Percentiles rank a stretch among this genome's conserved stretches.
Evolutionary conservation across 257 asterid species (phyloP).

Genomic region (Solanum acaule): DNA sequence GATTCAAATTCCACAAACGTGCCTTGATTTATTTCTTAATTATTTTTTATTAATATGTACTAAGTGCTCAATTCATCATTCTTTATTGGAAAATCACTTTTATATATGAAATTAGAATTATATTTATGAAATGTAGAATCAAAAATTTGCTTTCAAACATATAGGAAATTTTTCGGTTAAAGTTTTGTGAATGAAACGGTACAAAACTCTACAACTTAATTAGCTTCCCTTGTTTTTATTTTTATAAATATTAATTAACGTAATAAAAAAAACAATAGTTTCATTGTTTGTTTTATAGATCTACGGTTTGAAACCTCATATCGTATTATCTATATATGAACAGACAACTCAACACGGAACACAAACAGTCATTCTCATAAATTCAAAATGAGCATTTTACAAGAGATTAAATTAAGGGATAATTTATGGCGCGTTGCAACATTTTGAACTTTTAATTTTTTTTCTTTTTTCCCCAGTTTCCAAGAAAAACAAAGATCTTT

Average conservation of each 20-base stretch:
- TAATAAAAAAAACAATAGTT: neutral
- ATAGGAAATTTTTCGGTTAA: too few species aligned
- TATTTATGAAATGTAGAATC: too few species aligned
- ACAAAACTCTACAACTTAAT: neutral
- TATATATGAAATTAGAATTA: too few species aligned
- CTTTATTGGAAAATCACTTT: too few species aligned
- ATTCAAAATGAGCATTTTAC: neutral
- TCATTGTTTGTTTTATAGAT: neutral
- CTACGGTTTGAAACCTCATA: conserved; percentile 15
- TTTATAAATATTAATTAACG: neutral
- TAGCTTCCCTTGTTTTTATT: neutral
- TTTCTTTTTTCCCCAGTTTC: neutral
- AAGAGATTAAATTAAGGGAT: neutral
- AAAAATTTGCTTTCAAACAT: neutral
- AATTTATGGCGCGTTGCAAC: neutral
- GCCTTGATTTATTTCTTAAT: neutral
- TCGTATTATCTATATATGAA: neutral
- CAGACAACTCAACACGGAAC: neutral
- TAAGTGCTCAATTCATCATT: neutral
- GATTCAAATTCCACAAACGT: neutral
- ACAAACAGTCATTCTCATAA: neutral
- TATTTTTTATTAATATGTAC: neutral
- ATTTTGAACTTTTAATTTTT: neutral
- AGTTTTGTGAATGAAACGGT: neutral
- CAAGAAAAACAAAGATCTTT: neutral